These are phyloP conservation scores for Gliomastix tumulicola DNA, from an alignment of 2,329 filamentous ascomycete species.

Conservation along the genomic window DNA sequence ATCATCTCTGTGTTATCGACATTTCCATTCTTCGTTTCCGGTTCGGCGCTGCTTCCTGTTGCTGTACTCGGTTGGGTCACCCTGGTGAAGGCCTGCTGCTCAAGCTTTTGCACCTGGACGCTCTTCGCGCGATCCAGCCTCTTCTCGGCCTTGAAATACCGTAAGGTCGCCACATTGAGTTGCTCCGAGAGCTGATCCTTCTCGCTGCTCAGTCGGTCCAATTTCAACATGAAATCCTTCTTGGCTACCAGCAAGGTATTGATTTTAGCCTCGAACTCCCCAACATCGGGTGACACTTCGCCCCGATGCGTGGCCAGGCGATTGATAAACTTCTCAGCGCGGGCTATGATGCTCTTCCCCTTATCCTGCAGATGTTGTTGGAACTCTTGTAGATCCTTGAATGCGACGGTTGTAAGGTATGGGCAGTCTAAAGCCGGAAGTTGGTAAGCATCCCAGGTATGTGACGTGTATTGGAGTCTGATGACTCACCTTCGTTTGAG, in stretches of 20 bases:
- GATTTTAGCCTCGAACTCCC: conserved; percentile 68
- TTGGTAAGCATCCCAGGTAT: too few relatives aligned
- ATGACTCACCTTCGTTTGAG: too few relatives aligned
- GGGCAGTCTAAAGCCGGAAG: conserved; percentile 37
- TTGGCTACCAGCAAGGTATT: conserved; percentile 70
- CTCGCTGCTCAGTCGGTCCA: conserved; percentile 69
- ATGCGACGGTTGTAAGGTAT: conserved; percentile 52
- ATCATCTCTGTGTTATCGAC: conserved; percentile 61
- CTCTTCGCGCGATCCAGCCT: conserved; percentile 87
- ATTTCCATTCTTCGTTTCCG: conserved; percentile 28
- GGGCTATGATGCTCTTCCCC: conserved; percentile 67
- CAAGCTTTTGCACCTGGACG: conserved; percentile 81
- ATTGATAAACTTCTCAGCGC: conserved; percentile 62
- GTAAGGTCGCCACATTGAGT: conserved; percentile 78
- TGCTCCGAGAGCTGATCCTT: conserved; percentile 82
- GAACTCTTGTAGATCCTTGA: conserved; percentile 64
- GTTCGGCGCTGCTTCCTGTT: conserved; percentile 35
- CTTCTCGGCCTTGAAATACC: conserved; percentile 94
- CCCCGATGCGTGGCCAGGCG: conserved; percentile 44
- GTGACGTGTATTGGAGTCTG: too few relatives aligned
- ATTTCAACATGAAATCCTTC: conserved; percentile 70
- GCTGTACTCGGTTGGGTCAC: conserved; percentile 40
- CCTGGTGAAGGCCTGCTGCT: conserved; percentile 77
- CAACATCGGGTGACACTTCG: conserved; percentile 58
- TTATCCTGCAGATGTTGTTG: conserved; percentile 73